Evolutionary conservation across 306 rosid species (phyloP).

Genomic region (Mucuna pruriens): DNA sequence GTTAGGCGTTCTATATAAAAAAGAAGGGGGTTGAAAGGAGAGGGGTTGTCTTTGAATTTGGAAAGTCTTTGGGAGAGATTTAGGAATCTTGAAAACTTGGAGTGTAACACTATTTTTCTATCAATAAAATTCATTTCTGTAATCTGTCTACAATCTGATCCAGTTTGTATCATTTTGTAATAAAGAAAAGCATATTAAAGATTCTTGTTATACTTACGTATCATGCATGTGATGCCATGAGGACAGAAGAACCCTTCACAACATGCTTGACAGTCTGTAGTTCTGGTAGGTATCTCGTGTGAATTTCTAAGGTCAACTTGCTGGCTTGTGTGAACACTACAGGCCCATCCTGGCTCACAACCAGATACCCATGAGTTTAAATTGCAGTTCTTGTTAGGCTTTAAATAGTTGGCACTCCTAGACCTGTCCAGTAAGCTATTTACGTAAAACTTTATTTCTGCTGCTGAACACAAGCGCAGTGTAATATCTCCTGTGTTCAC

Average conservation of each 20-base stretch:
- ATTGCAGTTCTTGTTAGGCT: constrained; percentile 78
- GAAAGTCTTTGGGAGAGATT: too few relatives aligned
- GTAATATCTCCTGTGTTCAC: constrained; percentile 59
- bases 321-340: constrained; percentile 53
- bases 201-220: constrained; percentile 61
- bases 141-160: too few relatives aligned
- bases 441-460: constrained; percentile 67
- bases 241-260: constrained; percentile 92
- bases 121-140: too few relatives aligned
- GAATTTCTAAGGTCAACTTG: constrained; percentile 56
- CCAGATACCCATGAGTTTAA: constrained; percentile 81
- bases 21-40: too few relatives aligned
- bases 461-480: constrained; percentile 71
- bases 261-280: constrained; percentile 69
- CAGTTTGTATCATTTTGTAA: too few relatives aligned
- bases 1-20: too few relatives aligned
- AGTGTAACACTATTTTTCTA: too few relatives aligned
- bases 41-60: too few relatives aligned
- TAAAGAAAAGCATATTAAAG: neutral
- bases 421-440: constrained; percentile 51
- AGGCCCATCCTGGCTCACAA: constrained; percentile 95
- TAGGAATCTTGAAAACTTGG: too few relatives aligned
- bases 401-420: constrained; percentile 51
- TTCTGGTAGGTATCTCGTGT: constrained; percentile 61
- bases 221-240: constrained; percentile 86